Base-by-base conservation (phyloP, 441 rosid species). In the Dalechampia spathulata region DNA sequence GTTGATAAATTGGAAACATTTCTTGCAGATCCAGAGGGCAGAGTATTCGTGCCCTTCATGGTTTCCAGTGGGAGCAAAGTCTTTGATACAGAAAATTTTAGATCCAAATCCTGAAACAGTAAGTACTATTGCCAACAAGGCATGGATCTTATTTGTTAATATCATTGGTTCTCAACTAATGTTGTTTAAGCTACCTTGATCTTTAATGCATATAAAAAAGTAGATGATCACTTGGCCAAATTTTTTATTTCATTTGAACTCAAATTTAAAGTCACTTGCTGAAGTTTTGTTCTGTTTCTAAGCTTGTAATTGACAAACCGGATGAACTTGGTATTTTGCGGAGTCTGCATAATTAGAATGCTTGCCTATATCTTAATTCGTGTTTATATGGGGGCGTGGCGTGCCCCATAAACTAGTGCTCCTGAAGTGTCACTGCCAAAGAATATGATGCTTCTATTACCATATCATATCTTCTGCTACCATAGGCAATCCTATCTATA, bases 91-190 rank as follows among this genome's bases (percentile, higher is more conserved):
- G 26, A 83, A 83, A 61, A 89, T 92, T 65, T 69, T 92, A 74
- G 97, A 92, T 68, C 96, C 97, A 53, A 89, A 86, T 74, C 86
- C 97, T 53, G 92, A 75, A 81, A 85, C 81, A 23, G 99, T 92
- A 76, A 76, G 96, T 75, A 25, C 6, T 34, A 25, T 15, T 21
- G 19, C 37, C 32, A 46, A 28, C 21, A n/a, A 42, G 49, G 40
- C 40, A 50, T 46, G 55, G 47, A 0, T 52, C 57, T 28, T 55
- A 27, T 43, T 32, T n/a, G 41, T 10, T 5, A 36, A 5, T 36
- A 40, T 27, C 27, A 22, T 40, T 41, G 39, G 21, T 34, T 28
- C 0, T 15, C 40, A 43, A 39, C 4, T 49, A 49, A 28, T 28
- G 34, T 30, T 1, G 21, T 50, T 11, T 16, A 52, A 38, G 40